phyloP scores from a whole-genome alignment of 371 early-diverging fungal genomes.

The Smittium mucronatum region DNA sequence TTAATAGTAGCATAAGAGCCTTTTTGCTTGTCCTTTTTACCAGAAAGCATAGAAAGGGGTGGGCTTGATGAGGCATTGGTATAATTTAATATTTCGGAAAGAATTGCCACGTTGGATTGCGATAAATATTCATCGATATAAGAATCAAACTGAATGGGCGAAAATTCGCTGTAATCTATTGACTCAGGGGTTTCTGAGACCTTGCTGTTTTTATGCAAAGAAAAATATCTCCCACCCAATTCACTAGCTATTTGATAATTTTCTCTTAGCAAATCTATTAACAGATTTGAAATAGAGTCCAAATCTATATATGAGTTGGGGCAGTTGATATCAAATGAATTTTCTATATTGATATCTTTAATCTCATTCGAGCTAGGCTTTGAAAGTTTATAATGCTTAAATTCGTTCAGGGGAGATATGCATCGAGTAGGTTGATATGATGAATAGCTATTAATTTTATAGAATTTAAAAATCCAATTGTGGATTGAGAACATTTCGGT shows the following conservation, averaged over 20 bases:
- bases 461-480: background rate
- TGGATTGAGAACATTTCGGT: conserved; percentile 1
- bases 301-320: too few relatives aligned
- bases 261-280: background rate
- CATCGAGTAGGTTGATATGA: too few relatives aligned
- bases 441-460: background rate
- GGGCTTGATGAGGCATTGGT: background rate
- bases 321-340: too few relatives aligned
- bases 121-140: background rate
- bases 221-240: background rate
- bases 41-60: too few relatives aligned
- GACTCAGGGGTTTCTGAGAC: background rate
- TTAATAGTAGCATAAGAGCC: too few relatives aligned
- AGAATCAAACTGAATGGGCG: background rate
- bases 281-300: background rate
- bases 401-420: too few relatives aligned
- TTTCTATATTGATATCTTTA: too few relatives aligned
- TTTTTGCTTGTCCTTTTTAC: too few relatives aligned
- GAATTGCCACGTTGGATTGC: background rate
- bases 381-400: too few relatives aligned
- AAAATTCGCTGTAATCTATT: background rate
- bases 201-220: background rate
- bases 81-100: background rate
- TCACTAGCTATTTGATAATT: background rate
- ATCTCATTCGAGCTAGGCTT: too few relatives aligned